Base-by-base conservation (phyloP, 208 protist genomes). In the Leishmania braziliensis region DNA sequence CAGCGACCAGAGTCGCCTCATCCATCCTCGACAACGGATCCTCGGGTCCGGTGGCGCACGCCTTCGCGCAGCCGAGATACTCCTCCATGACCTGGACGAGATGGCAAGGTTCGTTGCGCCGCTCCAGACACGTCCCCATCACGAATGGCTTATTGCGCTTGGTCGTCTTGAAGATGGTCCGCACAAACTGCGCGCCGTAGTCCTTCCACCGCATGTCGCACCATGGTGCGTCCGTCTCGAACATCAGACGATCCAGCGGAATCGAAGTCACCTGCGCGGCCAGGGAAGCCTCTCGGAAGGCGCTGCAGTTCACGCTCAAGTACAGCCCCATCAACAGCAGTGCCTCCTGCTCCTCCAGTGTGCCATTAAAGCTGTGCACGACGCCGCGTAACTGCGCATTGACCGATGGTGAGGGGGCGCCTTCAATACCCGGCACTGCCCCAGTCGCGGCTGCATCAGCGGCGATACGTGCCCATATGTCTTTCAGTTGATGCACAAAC, bases 161-260 rank as follows among this genome's bases (percentile, higher is more conserved):
- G 56, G 86, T 87, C 9, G 89, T 93, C 23, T 58, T 66, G 80
- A 94, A 95, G 26, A 86, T 75, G 2, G 91, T 97, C 16, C 77
- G 85, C n/a, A 98, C 88, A 80, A 92, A 94, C 16, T 79, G 46
- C 36, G 86, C 88, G 68, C 92, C 93, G 80, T 90, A 98, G 89
- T 99, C 95, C 54, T 89, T 95, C n/a, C 79, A 84, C 12, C 97
- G 91, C 9, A 99, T 93, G 84, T 98, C 96, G 82, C 98, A 99
- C 93, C 95, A 99, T n/a, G 97, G 97, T 29, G 96, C 94, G 84
- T 99, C 97, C 1, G 98, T 99, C 82, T 99, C 97, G 14, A 99
- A 84, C 89, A 99, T 87, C 10, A 99, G 69, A 5, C 93, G 84
- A 48, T 96, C 83, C 10, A 93, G 78, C 29, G 97, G 97, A 66